Evolutionary conservation across 139 green algal species (phyloP).

Genomic region (Coelastrella sp.): DNA sequence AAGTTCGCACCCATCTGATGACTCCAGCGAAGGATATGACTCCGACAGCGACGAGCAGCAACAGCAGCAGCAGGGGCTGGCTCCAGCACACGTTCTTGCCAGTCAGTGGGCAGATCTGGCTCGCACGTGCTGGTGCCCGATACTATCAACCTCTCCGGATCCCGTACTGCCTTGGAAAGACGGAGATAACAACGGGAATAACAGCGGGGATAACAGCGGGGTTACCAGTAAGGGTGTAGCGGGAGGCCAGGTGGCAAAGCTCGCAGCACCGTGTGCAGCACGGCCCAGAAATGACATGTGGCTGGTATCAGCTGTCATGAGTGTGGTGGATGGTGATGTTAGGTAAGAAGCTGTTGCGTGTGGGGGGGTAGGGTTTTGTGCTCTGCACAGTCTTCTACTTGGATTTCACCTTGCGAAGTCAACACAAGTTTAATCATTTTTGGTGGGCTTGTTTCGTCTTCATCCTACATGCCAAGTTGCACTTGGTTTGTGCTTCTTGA

Average conservation of each 20-base stretch:
- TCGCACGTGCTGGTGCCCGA: conserved; percentile 72
- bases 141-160: conserved; percentile 56
- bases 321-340: conserved; percentile 71
- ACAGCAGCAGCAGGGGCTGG: neutral
- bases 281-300: conserved; percentile 71
- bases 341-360: neutral
- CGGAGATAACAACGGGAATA: neutral
- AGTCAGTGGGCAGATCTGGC: conserved; percentile 63
- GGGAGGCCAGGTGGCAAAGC: conserved; percentile 3
- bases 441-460: too few species aligned
- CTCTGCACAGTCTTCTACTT: neutral
- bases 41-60: neutral
- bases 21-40: neutral
- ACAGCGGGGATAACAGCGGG: neutral
- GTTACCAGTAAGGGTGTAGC: neutral
- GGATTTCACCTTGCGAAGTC: neutral
- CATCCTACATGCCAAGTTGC: too few species aligned
- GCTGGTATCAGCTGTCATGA: conserved; percentile 67
- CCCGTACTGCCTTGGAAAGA: conserved; percentile 71
- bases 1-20: neutral
- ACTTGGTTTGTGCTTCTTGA: too few species aligned
- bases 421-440: too few species aligned
- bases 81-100: neutral
- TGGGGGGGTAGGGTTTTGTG: too few species aligned
- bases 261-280: conserved; percentile 61